These are phyloP conservation scores for Aurantiochytrium sp. DNA, from an alignment of 108 stramenopile genomes.

Conservation along the genomic window DNA sequence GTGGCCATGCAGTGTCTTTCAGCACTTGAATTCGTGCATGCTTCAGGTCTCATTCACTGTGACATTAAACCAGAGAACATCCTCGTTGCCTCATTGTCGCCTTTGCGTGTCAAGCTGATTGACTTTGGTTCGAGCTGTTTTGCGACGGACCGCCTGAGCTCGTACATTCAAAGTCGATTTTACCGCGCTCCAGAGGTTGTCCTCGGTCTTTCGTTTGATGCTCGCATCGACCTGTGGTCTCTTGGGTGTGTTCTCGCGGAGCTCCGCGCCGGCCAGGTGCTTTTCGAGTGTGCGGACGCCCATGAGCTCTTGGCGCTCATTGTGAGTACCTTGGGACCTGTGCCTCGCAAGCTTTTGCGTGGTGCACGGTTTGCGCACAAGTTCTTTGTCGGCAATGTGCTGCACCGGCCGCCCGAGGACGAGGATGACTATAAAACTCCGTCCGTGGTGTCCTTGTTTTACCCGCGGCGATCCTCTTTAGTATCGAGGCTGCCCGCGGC, in stretches of 20 bases:
- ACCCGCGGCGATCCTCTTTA: neutral
- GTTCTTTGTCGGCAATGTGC: neutral
- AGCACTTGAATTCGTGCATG: conserved; percentile 82
- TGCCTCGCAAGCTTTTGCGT: neutral
- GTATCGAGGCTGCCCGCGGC: neutral
- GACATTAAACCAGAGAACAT: conserved; percentile 99
- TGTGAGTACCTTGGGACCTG: neutral
- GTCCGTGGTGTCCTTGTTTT: neutral
- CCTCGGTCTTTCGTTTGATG: conserved; percentile 42
- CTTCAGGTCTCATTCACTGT: conserved; percentile 81
- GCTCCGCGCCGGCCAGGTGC: conserved; percentile 45
- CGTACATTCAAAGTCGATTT: conserved; percentile 88
- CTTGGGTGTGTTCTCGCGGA: conserved; percentile 52
- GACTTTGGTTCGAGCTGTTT: conserved; percentile 97
- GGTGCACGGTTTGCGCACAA: neutral
- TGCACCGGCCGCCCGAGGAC: neutral
- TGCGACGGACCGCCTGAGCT: conserved; percentile 79
- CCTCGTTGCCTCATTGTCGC: conserved; percentile 61
- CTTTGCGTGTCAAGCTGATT: conserved; percentile 83
- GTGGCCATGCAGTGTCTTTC: conserved; percentile 67
- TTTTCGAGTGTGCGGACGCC: conserved; percentile 27
- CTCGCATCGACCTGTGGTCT: conserved; percentile 46
- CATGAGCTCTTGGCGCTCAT: neutral
- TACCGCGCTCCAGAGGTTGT: conserved; percentile 97
- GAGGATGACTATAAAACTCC: neutral